Conservation (phyloP, 768 basidiomycete species). For the Collybiopsis confluens region DNA sequence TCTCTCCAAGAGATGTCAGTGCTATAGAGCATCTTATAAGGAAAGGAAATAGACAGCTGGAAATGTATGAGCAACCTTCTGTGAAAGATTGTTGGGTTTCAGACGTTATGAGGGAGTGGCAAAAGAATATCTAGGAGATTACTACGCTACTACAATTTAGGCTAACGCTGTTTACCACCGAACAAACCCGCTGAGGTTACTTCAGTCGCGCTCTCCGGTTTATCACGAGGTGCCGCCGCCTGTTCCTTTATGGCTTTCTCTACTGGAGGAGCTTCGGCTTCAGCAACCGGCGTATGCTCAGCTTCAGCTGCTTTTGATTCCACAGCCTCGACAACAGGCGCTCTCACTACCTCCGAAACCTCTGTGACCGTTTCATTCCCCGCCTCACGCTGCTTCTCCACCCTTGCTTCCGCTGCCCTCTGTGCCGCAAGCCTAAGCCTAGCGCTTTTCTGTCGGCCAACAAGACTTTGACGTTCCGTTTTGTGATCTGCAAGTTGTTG, state of each 20-base stretch:
- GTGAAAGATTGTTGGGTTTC: conserved; percentile 78
- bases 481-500: conserved; percentile 17
- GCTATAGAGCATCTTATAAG: conserved; percentile 77
- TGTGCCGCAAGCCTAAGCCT: neutral
- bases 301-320: neutral
- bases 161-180: conserved; percentile 9
- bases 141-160: neutral
- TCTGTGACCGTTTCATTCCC: neutral
- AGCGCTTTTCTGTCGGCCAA: neutral
- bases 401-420: conserved; percentile 10
- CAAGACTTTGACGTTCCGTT: conserved; percentile 5
- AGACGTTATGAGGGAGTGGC: conserved; percentile 67
- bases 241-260: conserved; percentile 1
- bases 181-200: conserved; percentile 21
- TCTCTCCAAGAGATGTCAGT: conserved; percentile 63
- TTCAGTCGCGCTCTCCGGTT: conserved; percentile 12
- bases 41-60: conserved; percentile 61
- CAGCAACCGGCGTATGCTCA: neutral
- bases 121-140: conserved; percentile 18
- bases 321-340: conserved; percentile 4
- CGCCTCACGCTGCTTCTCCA: neutral
- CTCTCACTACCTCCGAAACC: conserved; percentile 19
- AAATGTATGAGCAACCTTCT: conserved; percentile 59
- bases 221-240: neutral
- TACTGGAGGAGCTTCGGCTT: neutral